These are phyloP conservation scores for Avena insularis DNA, from an alignment of 176 grass and related monocot species.

Conservation along the genomic window DNA sequence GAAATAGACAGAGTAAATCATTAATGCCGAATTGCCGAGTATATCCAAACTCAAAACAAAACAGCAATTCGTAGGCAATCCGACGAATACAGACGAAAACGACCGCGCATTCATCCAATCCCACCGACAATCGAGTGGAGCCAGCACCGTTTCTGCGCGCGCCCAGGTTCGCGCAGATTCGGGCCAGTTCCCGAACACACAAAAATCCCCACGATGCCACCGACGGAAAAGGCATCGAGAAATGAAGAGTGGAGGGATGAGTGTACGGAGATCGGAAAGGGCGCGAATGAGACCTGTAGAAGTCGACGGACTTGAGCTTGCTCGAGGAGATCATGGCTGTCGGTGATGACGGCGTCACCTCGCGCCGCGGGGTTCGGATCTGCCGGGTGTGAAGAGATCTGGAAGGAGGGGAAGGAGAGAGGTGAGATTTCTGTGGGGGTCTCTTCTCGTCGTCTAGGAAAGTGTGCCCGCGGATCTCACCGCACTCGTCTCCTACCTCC, in stretches of 20 bases:
- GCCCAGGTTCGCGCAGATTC: background rate
- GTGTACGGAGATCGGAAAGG: slow-evolving; percentile 19
- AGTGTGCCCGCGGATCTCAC: slow-evolving; percentile 38
- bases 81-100: background rate
- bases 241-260: background rate
- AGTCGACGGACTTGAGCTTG: slow-evolving; percentile 99
- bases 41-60: background rate
- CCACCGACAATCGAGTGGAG: background rate
- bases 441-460: background rate
- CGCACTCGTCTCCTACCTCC: slow-evolving; percentile 5
- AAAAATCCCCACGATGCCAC: background rate
- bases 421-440: slow-evolving; percentile 36
- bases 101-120: background rate
- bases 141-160: background rate
- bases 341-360: background rate
- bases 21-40: background rate
- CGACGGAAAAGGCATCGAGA: background rate
- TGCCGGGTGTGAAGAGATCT: slow-evolving; percentile 36
- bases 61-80: background rate
- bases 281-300: slow-evolving; percentile 67
- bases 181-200: background rate
- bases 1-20: background rate
- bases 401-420: background rate
- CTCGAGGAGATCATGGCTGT: slow-evolving; percentile 76
- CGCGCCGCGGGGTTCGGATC: slow-evolving; percentile 30